Percentiles rank a stretch among this genome's conserved stretches.
Evolutionary conservation across 2,329 filamentous ascomycete species (phyloP).

Genomic region (Penicillium polonicum): DNA sequence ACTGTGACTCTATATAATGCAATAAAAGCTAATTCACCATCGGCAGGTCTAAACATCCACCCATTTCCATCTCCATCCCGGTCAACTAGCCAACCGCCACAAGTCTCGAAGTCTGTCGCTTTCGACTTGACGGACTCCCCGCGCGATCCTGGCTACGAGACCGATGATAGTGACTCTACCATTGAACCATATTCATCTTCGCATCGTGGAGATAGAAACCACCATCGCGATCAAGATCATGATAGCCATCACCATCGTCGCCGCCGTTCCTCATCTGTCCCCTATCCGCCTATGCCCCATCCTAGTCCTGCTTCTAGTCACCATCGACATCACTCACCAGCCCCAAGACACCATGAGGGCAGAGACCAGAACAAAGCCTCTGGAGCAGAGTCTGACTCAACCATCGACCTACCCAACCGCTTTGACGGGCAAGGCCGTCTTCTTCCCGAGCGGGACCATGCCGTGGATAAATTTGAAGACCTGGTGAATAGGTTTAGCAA

Average conservation of each 20-base stretch:
- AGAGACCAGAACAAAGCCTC: slow-evolving; percentile 4
- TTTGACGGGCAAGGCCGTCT: slow-evolving; percentile 45
- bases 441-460: slow-evolving; percentile 34
- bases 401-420: slow-evolving; percentile 45
- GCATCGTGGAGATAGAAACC: slow-evolving; percentile 8
- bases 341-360: not conserved
- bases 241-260: slow-evolving; percentile 18
- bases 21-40: slow-evolving; percentile 11
- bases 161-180: slow-evolving; percentile 44
- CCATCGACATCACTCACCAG: slow-evolving; percentile 4
- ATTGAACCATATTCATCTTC: slow-evolving; percentile 19
- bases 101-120: slow-evolving; percentile 34
- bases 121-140: slow-evolving; percentile 27
- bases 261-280: slow-evolving; percentile 28
- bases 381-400: slow-evolving; percentile 43
- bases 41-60: slow-evolving; percentile 18
- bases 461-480: slow-evolving; percentile 38
- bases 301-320: slow-evolving; percentile 4
- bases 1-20: not conserved
- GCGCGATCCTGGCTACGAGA: slow-evolving; percentile 42
- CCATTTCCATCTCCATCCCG: slow-evolving; percentile 13
- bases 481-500: slow-evolving; percentile 35
- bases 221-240: not conserved
- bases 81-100: slow-evolving; percentile 25
- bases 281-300: slow-evolving; percentile 16